A percentile compares a stretch with the other conserved stretches of the same genome.
Conservation (phyloP, 129 eudicot genomes). For the Daucus carota region DNA sequence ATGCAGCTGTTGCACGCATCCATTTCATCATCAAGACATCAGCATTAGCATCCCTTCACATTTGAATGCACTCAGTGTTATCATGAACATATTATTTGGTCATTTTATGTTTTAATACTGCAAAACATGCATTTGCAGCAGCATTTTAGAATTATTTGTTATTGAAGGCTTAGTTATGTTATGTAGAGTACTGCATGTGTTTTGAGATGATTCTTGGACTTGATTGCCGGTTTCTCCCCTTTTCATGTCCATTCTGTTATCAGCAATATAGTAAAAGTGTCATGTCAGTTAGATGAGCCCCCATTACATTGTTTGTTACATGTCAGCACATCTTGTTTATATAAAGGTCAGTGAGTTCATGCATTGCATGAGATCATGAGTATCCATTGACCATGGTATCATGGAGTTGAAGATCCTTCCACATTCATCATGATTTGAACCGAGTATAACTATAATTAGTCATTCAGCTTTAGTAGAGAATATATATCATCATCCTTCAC, state of each 20-base stretch:
- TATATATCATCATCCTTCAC: neutral
- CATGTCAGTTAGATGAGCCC: neutral
- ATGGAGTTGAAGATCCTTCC: neutral
- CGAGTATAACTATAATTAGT: neutral
- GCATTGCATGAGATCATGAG: conserved; percentile 6
- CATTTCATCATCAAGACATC: conserved; percentile 72
- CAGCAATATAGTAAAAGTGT: neutral
- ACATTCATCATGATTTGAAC: neutral
- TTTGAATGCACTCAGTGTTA: conserved; percentile 38
- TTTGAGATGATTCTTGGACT: conserved; percentile 22
- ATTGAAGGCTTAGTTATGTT: conserved; percentile 10
- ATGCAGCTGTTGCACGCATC: conserved; percentile 85
- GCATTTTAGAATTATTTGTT: conserved; percentile 35
- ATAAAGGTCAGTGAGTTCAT: neutral
- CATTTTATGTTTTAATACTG: conserved; percentile 26
- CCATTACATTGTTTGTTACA: neutral
- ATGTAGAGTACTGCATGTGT: conserved; percentile 34
- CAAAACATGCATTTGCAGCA: conserved; percentile 63
- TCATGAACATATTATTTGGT: conserved; percentile 44
- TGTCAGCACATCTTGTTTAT: neutral
- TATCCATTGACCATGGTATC: neutral
- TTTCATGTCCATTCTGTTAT: neutral
- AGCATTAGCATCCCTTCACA: conserved; percentile 68
- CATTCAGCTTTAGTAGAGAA: neutral
- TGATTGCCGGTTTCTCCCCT: neutral